Evolutionary conservation across 2,329 filamentous ascomycete genomes (phyloP), one percentile per base, ranked within the genome.

Genomic region (Monosporascus cannonballus): DNA sequence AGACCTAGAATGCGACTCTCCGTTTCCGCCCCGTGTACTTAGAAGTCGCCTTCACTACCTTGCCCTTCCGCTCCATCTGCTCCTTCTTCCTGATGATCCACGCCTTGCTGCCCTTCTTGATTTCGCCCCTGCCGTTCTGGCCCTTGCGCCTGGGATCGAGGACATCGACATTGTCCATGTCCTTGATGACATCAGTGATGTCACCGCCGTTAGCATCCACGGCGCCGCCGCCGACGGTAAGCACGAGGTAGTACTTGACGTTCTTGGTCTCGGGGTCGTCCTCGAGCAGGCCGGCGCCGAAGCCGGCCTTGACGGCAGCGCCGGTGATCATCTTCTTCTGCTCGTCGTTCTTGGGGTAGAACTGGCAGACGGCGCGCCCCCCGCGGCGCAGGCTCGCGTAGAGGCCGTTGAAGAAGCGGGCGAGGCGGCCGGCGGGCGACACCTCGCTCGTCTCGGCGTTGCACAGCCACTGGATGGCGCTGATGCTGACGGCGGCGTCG

Each of bases 261-360:
- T 92, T 96, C 79, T 99, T 99, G 38, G 94, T 99, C 44, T 91
- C 93, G 0, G 89, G 89, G 68, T 97, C 93, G 71, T 99, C 94
- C 71, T 97, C 93, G 47, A 99, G 76, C 36, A 99, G 80, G 73
- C 94, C 94, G 0, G 94, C 94, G 47, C 94, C 93, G 64, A 99
- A 99, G 0, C 94, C 94, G 1, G 94, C 94, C 66, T 89, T 91
- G 56, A 97, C 87, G 0, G 94, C 94, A 0, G 94, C 94, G 54
- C 83, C 80, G 49, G 86, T 90, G 61, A 99, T 96, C 92, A 99
- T 96, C 65, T 81, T 84, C 65, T 92, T 83, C 74, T 99, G 94
- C 57, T 83, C 78, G 61, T 95, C 88, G 69, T 99, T 97, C 74
- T 96, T 96, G 3, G 94, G 94, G 69, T 99, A 99, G 71, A 99